Conservation (phyloP, 441 rosid species). For the Croton laevigatus region DNA sequence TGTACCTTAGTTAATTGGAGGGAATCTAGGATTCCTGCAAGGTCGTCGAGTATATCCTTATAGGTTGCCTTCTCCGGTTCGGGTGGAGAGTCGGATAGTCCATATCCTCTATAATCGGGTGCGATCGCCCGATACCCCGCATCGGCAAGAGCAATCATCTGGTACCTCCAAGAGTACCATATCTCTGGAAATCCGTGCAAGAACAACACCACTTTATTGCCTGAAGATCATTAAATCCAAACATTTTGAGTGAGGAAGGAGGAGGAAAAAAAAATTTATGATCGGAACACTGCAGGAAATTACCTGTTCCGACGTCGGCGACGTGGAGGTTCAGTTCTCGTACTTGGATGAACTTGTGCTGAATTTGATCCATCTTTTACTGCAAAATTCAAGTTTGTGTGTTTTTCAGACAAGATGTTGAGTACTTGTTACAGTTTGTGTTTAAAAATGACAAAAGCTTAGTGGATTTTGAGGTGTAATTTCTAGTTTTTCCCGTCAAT, state of each 20-base stretch:
- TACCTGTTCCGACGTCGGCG: conserved; percentile 37
- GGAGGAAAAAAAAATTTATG: not conserved
- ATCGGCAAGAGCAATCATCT: conserved; percentile 46
- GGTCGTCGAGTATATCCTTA: conserved; percentile 30
- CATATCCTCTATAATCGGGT: conserved; percentile 53
- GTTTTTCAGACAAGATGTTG: too few relatives aligned
- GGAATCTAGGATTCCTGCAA: conserved; percentile 38
- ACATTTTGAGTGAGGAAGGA: not conserved
- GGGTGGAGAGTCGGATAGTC: conserved; percentile 48
- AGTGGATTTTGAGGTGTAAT: too few relatives aligned
- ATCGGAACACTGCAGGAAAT: too few relatives aligned
- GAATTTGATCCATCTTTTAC: conserved; percentile 33
- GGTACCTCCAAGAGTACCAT: conserved; percentile 66
- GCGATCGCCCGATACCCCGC: conserved; percentile 51
- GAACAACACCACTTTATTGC: conserved; percentile 42
- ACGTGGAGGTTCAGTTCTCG: conserved; percentile 40
- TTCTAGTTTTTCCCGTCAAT: too few relatives aligned
- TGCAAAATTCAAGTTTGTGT: too few relatives aligned
- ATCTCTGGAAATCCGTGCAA: conserved; percentile 64
- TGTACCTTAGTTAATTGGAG: conserved; percentile 39
- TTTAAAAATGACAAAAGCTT: too few relatives aligned
- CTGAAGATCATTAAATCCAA: conserved; percentile 21
- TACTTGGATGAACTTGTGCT: conserved; percentile 36
- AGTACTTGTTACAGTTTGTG: too few relatives aligned
- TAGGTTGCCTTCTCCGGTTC: conserved; percentile 42